phyloP scores from a whole-genome alignment of 441 rosid species.

The Metrosideros polymorpha region DNA sequence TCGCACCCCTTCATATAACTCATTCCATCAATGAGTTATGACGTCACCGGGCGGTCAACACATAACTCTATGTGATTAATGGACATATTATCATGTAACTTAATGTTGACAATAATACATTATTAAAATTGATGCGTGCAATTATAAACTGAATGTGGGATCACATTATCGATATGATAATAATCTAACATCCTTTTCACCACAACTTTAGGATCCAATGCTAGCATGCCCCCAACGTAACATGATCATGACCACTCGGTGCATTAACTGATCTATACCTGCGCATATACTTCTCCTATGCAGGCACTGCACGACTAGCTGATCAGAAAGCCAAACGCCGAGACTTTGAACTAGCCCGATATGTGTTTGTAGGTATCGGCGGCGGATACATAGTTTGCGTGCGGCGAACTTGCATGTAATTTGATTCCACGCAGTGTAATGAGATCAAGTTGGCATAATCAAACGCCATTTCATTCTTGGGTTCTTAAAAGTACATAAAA shows the following conservation, averaged over 20 bases:
- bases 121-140: too few relatives aligned
- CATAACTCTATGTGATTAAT: too few relatives aligned
- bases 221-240: not conserved
- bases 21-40: too few relatives aligned
- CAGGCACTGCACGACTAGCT: not conserved
- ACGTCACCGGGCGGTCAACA: too few relatives aligned
- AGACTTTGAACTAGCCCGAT: not conserved
- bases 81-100: too few relatives aligned
- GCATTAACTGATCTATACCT: not conserved
- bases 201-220: not conserved
- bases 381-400: not conserved
- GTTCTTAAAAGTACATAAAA: not conserved
- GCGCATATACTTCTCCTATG: not conserved
- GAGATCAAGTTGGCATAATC: not conserved
- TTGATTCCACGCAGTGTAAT: not conserved
- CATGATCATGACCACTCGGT: not conserved
- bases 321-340: not conserved
- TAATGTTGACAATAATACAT: too few relatives aligned
- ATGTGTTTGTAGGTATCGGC: not conserved
- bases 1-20: too few relatives aligned
- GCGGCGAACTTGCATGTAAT: not conserved
- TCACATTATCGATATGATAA: too few relatives aligned
- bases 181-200: too few relatives aligned
- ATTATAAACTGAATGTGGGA: too few relatives aligned
- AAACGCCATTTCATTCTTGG: not conserved